Evolutionary conservation across 176 grass and related monocot genomes (phyloP).

Genomic region (Poa annua): DNA sequence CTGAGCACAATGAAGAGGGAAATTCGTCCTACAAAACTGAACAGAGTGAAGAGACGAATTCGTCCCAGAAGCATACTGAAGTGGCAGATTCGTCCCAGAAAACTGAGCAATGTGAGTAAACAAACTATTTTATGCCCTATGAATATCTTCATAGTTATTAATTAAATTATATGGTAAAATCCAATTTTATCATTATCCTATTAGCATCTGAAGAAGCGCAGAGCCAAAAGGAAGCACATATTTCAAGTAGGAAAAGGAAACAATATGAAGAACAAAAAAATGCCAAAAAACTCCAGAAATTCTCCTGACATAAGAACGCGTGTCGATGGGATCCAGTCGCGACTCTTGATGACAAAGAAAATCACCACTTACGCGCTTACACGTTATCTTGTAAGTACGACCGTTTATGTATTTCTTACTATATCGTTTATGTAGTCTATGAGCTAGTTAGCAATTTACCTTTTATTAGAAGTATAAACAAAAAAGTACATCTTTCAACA

Average conservation of each 20-base stretch:
- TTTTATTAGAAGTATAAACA: background rate
- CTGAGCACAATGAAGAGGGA: background rate
- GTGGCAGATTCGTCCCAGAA: background rate
- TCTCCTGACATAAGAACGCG: background rate
- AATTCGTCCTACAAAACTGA: background rate
- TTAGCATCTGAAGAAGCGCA: background rate
- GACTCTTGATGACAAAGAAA: slow-evolving; percentile 22
- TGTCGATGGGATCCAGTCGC: background rate
- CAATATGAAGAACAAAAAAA: background rate
- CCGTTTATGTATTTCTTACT: background rate
- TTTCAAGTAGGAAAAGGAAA: background rate
- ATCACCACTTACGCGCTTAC: background rate
- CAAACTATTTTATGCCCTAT: background rate
- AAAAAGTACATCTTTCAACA: background rate
- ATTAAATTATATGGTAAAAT: background rate
- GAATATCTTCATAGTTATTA: too few species aligned
- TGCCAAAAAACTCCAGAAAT: background rate
- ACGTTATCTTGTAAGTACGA: slow-evolving; percentile 7
- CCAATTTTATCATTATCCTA: background rate
- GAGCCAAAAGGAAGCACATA: background rate
- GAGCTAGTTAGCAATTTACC: background rate
- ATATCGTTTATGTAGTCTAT: background rate
- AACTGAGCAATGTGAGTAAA: slow-evolving; percentile 10
- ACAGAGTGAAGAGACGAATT: background rate
- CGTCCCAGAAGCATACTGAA: background rate